phyloP scores from a whole-genome alignment of 2,329 filamentous ascomycete species.

The Hawksworthiomyces lignivorus region DNA sequence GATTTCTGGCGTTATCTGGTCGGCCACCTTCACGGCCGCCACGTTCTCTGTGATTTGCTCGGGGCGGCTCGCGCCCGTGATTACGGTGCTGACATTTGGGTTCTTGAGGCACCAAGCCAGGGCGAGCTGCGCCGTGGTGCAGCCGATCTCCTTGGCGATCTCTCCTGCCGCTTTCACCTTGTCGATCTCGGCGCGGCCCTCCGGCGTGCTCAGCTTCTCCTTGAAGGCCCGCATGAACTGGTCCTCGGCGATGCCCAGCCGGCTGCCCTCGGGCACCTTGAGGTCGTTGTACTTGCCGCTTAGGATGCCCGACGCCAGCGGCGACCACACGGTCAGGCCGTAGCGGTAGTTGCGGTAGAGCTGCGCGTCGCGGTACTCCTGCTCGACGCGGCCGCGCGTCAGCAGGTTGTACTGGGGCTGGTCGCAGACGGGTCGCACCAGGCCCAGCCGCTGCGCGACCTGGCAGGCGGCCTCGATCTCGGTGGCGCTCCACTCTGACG shows the following conservation, averaged over 20 bases:
- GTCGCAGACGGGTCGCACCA: conserved; percentile 43
- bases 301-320: conserved; percentile 46
- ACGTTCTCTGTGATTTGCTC: no score
- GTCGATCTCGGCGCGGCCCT: conserved; percentile 43
- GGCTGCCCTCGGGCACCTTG: conserved; percentile 45
- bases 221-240: conserved; percentile 45
- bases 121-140: no score
- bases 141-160: no score
- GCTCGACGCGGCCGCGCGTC: conserved; percentile 53
- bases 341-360: conserved; percentile 45
- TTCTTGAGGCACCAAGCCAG: no score
- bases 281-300: conserved; percentile 58
- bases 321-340: conserved; percentile 45
- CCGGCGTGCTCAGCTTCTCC: conserved; percentile 42
- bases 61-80: no score
- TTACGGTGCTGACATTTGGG: no score
- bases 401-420: conserved; percentile 55
- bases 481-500: conserved; percentile 50
- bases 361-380: conserved; percentile 32
- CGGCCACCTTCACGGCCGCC: no score
- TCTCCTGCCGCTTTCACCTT: conserved; percentile 38
- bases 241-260: conserved; percentile 42
- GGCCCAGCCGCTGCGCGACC: conserved; percentile 48
- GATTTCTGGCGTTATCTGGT: no score
- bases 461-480: conserved; percentile 52